phyloP scores from a whole-genome alignment of 768 basidiomycete genomes.

The Kwoniella botswanensis region DNA sequence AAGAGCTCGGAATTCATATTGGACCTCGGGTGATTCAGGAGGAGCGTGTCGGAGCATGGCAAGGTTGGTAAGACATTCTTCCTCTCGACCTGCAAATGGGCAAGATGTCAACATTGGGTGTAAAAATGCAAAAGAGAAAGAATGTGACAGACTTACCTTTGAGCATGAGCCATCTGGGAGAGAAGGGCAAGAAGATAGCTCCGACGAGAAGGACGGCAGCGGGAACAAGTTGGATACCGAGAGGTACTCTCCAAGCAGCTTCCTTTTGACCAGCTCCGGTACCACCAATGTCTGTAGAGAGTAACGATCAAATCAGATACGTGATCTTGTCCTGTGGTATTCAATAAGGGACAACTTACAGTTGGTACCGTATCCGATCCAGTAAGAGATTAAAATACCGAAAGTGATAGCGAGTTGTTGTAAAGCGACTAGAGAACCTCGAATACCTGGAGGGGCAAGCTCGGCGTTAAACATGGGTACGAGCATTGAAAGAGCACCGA shows the following conservation, averaged over 20 bases:
- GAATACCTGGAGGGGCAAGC: conserved; percentile 72
- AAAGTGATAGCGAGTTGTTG: conserved; percentile 79
- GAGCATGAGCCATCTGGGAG: conserved; percentile 75
- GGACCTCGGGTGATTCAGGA: conserved; percentile 68
- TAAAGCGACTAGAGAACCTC: conserved; percentile 77
- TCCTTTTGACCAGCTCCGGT: conserved; percentile 64
- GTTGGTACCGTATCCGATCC: conserved; percentile 67
- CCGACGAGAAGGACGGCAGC: conserved; percentile 73
- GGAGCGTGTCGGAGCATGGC: conserved; percentile 67
- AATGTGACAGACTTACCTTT: conserved; percentile 37
- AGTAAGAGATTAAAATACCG: conserved; percentile 59
- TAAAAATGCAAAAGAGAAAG: background rate
- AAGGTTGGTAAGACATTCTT: conserved; percentile 71
- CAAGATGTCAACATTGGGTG: background rate
- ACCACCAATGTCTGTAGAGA: conserved; percentile 48
- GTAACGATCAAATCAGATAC: background rate
- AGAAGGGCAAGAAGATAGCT: conserved; percentile 78
- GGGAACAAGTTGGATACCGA: conserved; percentile 75
- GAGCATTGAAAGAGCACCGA: conserved; percentile 80
- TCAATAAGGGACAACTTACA: conserved; percentile 54
- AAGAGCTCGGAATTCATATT: conserved; percentile 62
- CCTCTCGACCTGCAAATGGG: conserved; percentile 65
- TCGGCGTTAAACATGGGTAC: conserved; percentile 75
- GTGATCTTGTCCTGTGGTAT: too few species aligned
- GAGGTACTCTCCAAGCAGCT: conserved; percentile 76